A percentile compares a stretch with the other conserved stretches of the same genome.
Evolutionary conservation across 2,329 filamentous ascomycete species (phyloP).

Genomic region (Monosporascus sp.): DNA sequence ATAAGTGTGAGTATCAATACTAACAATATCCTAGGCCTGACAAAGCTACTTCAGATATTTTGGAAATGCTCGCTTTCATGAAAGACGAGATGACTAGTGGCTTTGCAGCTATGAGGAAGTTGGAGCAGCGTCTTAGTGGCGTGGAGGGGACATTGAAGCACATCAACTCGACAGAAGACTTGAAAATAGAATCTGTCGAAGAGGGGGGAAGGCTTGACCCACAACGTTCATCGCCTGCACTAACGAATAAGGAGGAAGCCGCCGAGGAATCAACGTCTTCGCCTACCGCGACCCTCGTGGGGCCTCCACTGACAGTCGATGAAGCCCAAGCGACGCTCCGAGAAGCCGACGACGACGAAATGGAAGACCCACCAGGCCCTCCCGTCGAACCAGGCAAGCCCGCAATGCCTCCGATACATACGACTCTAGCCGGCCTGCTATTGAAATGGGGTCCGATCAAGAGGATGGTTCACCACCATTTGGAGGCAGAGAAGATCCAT

Average conservation of each 20-base stretch:
- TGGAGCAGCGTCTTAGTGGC: conserved; percentile 32
- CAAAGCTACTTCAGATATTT: conserved; percentile 54
- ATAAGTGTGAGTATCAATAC: conserved; percentile 1
- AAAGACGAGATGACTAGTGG: conserved; percentile 31
- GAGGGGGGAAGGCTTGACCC: conserved; percentile 23
- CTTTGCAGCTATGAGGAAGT: conserved; percentile 22
- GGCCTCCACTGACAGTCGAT: conserved; percentile 18
- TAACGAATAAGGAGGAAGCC: conserved; percentile 12
- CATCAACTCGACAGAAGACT: conserved; percentile 14
- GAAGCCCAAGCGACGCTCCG: conserved; percentile 29
- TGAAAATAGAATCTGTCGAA: conserved; percentile 28
- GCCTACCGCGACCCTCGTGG: conserved; percentile 22
- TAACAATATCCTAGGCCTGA: conserved; percentile 40
- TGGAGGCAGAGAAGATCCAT: conserved; percentile 44
- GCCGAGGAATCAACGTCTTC: conserved; percentile 19
- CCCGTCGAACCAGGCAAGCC: conserved; percentile 54
- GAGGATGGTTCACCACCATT: conserved; percentile 50
- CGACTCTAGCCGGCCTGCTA: conserved; percentile 80
- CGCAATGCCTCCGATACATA: conserved; percentile 78
- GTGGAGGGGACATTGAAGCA: conserved; percentile 30
- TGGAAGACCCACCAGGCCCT: conserved; percentile 46
- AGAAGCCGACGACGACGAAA: conserved; percentile 37
- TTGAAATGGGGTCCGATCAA: conserved; percentile 66
- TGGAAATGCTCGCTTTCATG: conserved; percentile 44
- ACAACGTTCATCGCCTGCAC: conserved; percentile 11